These are phyloP conservation scores for Dillenia suffruticosa DNA, from an alignment of 164 flowering plant genomes.

Conservation along the genomic window DNA sequence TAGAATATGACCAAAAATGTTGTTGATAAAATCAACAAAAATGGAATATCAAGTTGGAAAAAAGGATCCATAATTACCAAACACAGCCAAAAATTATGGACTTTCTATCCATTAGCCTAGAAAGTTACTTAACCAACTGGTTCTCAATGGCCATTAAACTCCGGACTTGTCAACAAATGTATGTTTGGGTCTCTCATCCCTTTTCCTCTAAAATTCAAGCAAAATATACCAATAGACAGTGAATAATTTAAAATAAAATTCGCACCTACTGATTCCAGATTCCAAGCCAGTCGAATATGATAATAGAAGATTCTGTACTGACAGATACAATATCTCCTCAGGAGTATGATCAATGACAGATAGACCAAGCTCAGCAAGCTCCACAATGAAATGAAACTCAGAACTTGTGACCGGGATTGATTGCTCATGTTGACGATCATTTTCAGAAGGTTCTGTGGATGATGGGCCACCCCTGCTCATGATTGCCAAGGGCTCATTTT, in stretches of 20 bases:
- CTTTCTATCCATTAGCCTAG: not conserved
- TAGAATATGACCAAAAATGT: not conserved
- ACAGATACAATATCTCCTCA: conserved; percentile 90
- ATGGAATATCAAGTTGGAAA: not conserved
- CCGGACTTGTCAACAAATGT: too few species aligned
- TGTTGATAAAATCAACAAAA: conserved; percentile 2
- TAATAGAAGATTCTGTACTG: conserved; percentile 73
- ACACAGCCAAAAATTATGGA: not conserved
- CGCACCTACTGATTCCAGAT: conserved; percentile 88
- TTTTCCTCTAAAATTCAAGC: too few species aligned
- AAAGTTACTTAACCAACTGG: not conserved
- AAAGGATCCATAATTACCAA: not conserved
- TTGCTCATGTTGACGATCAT: conserved; percentile 27
- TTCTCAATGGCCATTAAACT: not conserved
- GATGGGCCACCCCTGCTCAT: conserved; percentile 22
- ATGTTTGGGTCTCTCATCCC: too few species aligned
- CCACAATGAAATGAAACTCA: conserved; percentile 79
- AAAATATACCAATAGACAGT: too few species aligned
- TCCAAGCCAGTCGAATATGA: conserved; percentile 92
- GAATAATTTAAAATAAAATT: conserved; percentile 1
- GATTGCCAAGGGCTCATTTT: conserved; percentile 33
- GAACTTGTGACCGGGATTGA: conserved; percentile 31
- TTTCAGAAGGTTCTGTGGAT: conserved; percentile 28
- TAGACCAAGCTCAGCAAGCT: conserved; percentile 87
- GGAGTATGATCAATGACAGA: conserved; percentile 97